Evolutionary conservation across 768 basidiomycete genomes (phyloP).

Genomic region (Mycena pura): DNA sequence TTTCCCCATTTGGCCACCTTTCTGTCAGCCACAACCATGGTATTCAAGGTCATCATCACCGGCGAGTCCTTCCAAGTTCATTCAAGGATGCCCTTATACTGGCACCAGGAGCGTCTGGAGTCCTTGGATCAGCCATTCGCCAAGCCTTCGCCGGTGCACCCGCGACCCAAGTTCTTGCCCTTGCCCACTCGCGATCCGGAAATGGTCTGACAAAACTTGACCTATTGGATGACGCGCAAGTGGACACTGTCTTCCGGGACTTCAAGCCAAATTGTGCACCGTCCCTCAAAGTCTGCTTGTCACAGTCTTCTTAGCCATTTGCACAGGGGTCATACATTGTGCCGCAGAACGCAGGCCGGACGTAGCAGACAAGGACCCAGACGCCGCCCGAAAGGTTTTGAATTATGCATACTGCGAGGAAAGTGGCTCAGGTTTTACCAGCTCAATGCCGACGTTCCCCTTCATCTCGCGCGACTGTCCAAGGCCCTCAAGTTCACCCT

Average conservation of each 20-base stretch:
- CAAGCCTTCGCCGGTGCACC: conserved; percentile 60
- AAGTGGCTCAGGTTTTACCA: conserved; percentile 40
- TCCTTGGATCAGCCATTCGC: conserved; percentile 84
- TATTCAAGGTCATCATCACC: conserved; percentile 23
- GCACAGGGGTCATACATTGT: conserved; percentile 87
- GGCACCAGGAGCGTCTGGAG: conserved; percentile 83
- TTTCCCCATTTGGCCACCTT: background rate
- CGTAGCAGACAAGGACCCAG: conserved; percentile 86
- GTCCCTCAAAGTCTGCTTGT: background rate
- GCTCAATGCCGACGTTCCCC: conserved; percentile 85
- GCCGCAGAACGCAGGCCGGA: conserved; percentile 95
- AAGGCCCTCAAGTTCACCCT: conserved; percentile 68
- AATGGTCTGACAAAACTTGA: conserved; percentile 66
- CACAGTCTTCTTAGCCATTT: conserved; percentile 9
- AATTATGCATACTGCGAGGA: background rate
- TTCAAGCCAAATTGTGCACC: conserved; percentile 75
- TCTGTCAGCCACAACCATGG: background rate
- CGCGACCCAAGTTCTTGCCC: conserved; percentile 59
- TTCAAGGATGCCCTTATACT: background rate
- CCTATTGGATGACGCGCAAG: conserved; percentile 62
- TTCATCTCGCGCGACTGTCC: conserved; percentile 71
- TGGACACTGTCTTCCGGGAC: conserved; percentile 59
- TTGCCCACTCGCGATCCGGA: conserved; percentile 74
- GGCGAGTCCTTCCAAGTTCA: background rate
- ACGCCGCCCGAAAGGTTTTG: conserved; percentile 63